phyloP scores from a whole-genome alignment of 75 land plant species.

The Selaginella tamariscina region DNA sequence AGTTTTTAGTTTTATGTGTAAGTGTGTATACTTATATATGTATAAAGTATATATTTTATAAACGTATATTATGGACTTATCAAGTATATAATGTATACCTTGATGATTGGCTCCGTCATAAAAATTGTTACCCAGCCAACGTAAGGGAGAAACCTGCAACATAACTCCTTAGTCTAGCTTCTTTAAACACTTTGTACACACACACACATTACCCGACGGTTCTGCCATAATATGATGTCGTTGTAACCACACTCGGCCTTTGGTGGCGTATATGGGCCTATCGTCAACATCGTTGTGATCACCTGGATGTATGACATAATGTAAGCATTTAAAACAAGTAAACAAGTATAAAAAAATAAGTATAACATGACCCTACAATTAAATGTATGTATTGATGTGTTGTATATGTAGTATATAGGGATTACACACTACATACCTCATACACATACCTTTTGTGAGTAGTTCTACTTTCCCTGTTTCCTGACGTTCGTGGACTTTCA shows the following conservation, averaged over 20 bases:
- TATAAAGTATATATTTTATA: no score
- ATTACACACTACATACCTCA: background rate
- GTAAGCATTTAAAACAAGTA: no score
- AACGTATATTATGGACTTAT: background rate
- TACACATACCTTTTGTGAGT: conserved; percentile 2
- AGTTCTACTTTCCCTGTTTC: conserved; percentile 7
- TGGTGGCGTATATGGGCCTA: background rate
- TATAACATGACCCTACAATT: no score
- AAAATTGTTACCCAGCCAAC: conserved; percentile 95
- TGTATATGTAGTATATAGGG: no score
- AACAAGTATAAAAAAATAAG: no score
- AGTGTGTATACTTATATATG: no score
- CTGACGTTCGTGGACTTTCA: conserved; percentile 21
- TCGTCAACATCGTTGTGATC: background rate
- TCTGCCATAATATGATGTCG: conserved; percentile 1
- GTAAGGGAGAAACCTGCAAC: conserved; percentile 75
- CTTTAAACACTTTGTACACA: background rate
- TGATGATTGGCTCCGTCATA: conserved; percentile 92
- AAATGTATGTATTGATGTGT: no score
- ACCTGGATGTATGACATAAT: background rate
- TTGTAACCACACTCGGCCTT: conserved; percentile 4
- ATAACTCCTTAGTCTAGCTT: no score
- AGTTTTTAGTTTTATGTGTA: no score
- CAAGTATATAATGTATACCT: conserved; percentile 31
- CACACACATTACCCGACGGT: background rate